Evolutionary conservation across 2,329 filamentous ascomycete genomes (phyloP).

Genomic region (Apiospora marii): DNA sequence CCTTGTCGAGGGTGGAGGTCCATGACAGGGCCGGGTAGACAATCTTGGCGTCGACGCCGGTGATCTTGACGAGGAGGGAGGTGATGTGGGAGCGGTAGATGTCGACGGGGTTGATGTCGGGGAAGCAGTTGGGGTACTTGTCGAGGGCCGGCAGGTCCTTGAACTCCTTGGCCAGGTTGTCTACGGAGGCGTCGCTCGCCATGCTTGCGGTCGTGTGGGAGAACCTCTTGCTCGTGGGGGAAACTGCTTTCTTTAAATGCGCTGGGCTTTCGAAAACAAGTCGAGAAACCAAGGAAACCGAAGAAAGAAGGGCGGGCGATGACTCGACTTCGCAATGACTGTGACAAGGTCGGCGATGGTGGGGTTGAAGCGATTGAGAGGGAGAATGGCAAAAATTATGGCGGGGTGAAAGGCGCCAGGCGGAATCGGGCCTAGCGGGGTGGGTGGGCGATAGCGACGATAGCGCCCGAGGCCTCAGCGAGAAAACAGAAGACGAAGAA

Average conservation of each 20-base stretch:
- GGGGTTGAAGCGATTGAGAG: slow-evolving; percentile 22
- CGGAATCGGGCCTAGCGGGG: slow-evolving; percentile 22
- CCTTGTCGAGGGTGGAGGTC: slow-evolving; percentile 82
- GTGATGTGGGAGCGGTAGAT: slow-evolving; percentile 82
- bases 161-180: slow-evolving; percentile 36
- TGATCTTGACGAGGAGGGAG: slow-evolving; percentile 70
- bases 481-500: not conserved
- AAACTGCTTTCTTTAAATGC: not conserved
- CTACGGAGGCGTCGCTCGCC: slow-evolving; percentile 34
- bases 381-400: slow-evolving; percentile 26
- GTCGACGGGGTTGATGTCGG: slow-evolving; percentile 78
- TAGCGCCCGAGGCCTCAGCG: not conserved
- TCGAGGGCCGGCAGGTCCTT: slow-evolving; percentile 38
- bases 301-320: not conserved
- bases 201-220: slow-evolving; percentile 28
- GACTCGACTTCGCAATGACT: not conserved
- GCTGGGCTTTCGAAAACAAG: not conserved
- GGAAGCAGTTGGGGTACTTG: slow-evolving; percentile 65
- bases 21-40: slow-evolving; percentile 81
- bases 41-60: slow-evolving; percentile 73
- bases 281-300: not conserved
- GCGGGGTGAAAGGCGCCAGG: slow-evolving; percentile 28
- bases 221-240: not conserved
- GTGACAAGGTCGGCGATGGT: slow-evolving; percentile 26
- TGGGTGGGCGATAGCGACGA: not conserved